phyloP scores from a whole-genome alignment of 768 basidiomycete genomes.

The Boletales sp. region DNA sequence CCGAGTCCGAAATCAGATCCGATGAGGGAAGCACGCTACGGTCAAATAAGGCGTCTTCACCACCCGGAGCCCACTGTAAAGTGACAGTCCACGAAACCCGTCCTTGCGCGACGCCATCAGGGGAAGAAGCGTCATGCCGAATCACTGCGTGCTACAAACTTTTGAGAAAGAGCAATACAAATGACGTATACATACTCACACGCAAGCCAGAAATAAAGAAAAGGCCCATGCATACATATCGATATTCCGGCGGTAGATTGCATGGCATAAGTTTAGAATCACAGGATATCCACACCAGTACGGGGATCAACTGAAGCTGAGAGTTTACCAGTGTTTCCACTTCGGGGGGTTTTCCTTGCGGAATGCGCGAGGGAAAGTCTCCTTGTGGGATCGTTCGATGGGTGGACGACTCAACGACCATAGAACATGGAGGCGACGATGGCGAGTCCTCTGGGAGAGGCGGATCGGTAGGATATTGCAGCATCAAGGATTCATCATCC shows the following conservation, averaged over 20 bases:
- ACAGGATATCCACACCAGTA: conserved; percentile 39
- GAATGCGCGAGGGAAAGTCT: conserved; percentile 7
- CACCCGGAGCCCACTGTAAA: conserved; percentile 49
- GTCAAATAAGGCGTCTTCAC: conserved; percentile 37
- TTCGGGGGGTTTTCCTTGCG: conserved; percentile 38
- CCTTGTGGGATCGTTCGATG: not conserved
- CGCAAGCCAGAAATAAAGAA: conserved; percentile 41
- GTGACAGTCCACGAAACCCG: conserved; percentile 43
- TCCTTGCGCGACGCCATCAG: conserved; percentile 20
- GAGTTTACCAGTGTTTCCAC: conserved; percentile 40
- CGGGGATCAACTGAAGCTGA: conserved; percentile 35
- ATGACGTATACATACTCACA: conserved; percentile 24
- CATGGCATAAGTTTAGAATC: conserved; percentile 25
- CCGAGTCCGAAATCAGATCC: not conserved
- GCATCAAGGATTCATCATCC: not conserved
- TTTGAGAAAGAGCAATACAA: not conserved
- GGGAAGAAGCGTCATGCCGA: not conserved
- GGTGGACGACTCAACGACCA: not conserved
- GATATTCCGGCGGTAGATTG: conserved; percentile 34
- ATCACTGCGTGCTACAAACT: conserved; percentile 16
- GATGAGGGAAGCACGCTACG: not conserved
- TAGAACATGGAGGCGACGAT: not conserved
- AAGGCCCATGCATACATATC: conserved; percentile 44
- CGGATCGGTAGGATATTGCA: not conserved
- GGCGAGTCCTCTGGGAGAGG: not conserved